Evolutionary conservation across 345 rosid genomes (phyloP).

Genomic region (Citrus sinensis): DNA sequence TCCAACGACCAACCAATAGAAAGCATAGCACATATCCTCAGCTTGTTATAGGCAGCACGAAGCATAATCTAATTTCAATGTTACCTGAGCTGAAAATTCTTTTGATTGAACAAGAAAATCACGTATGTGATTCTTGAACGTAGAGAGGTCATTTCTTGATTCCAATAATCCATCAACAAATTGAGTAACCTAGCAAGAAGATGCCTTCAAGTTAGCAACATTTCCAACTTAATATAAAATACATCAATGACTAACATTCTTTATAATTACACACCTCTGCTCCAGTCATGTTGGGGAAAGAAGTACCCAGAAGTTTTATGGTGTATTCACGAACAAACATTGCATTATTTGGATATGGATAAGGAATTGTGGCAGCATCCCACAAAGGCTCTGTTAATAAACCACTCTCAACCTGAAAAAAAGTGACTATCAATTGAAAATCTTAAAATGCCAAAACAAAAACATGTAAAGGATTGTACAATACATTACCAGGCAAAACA

Average conservation of each 20-base stretch:
- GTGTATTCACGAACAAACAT: slow-evolving; percentile 87
- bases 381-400: slow-evolving; percentile 86
- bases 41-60: background rate
- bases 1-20: background rate
- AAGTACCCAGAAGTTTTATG: slow-evolving; percentile 82
- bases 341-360: slow-evolving; percentile 71
- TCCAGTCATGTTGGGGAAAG: slow-evolving; percentile 94
- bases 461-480: background rate
- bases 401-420: slow-evolving; percentile 74
- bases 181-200: slow-evolving; percentile 64
- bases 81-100: slow-evolving; percentile 84
- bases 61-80: background rate
- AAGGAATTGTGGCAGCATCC: slow-evolving; percentile 75
- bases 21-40: background rate
- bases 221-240: background rate
- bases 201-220: slow-evolving; percentile 11
- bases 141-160: slow-evolving; percentile 73
- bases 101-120: slow-evolving; percentile 94
- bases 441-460: background rate
- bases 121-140: slow-evolving; percentile 81
- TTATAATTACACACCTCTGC: slow-evolving; percentile 50
- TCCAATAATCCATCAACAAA: slow-evolving; percentile 85
- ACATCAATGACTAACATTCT: background rate
- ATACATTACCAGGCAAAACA: slow-evolving; percentile 73
- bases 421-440: background rate